These are phyloP conservation scores for Pichia sporocuriosa DNA, from an alignment of 805 yeast species.

Conservation along the genomic window DNA sequence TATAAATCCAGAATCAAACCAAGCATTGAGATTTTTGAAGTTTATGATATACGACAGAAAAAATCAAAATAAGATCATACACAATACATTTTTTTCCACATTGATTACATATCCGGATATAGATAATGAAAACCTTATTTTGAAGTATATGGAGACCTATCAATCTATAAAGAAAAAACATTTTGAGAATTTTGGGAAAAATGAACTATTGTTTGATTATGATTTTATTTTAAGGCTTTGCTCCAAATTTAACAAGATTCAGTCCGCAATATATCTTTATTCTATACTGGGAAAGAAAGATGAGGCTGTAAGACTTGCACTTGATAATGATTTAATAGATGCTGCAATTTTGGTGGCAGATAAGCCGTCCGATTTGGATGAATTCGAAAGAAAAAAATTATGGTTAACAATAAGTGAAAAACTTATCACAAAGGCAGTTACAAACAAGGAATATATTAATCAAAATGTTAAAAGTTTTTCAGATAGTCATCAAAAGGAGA, in stretches of 20 bases:
- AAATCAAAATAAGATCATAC: conserved; percentile 43
- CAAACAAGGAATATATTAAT: conserved; percentile 23
- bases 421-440: conserved; percentile 33
- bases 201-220: conserved; percentile 48
- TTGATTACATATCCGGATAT: conserved; percentile 44
- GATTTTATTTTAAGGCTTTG: conserved; percentile 75
- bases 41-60: conserved; percentile 43
- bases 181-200: conserved; percentile 9
- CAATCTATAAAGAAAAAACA: conserved; percentile 14
- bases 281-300: conserved; percentile 64
- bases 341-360: conserved; percentile 55
- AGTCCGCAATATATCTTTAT: conserved; percentile 68
- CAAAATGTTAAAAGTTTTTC: conserved; percentile 17
- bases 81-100: conserved; percentile 64
- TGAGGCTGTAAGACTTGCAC: conserved; percentile 73
- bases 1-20: conserved; percentile 44
- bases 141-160: conserved; percentile 41
- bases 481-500: conserved; percentile 4
- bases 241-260: conserved; percentile 47
- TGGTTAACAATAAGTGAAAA: conserved; percentile 64
- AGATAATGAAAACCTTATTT: conserved; percentile 39
- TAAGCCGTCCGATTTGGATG: conserved; percentile 32
- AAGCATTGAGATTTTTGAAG: conserved; percentile 58
- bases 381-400: conserved; percentile 50
- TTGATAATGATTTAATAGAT: conserved; percentile 51